Evolutionary conservation across 208 protist species (phyloP), one percentile per base, ranked within the genome.

Genomic region (Leishmania turanica): DNA sequence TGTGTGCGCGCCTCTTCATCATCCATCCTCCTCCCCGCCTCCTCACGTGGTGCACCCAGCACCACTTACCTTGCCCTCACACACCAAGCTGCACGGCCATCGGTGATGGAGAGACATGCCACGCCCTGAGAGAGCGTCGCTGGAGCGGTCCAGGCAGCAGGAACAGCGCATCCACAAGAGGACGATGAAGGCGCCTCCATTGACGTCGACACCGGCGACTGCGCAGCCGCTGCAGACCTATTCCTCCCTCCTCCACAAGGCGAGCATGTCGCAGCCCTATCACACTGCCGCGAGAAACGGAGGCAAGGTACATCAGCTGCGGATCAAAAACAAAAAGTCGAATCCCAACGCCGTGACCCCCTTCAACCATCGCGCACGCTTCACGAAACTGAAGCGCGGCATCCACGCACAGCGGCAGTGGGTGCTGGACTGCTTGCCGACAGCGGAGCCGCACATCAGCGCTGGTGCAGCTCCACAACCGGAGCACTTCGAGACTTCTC

Each of bases 291-390:
- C 9, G 1, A 45, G n/a, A 9, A 40, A 37, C 6, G 45, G 51
- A 17, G 51, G 15, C 7, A 37, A n/a, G 31, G 27, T 42, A 6
- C 3, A n/a, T 1, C 24, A 8, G 5, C 74, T 40, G 64, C 27
- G 71, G 53, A 72, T 40, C 9, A 83, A 85, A 24, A 73, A 69
- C 70, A 92, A 90, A 71, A 81, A 76, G 64, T n/a, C 62, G 1
- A 80, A 92, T 75, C 87, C 89, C 2, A 77, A 89, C 34, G 31
- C 77, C 4, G 24, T 3, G 24, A 64, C 70, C 6, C 78, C 83
- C 15, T 88, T 87, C 45, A 93, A 93, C 74, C 83, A 91, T 69
- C 79, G 87, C n/a, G 74, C 79, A 4, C 85, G 60, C 21, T 84
- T 86, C 51, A 89, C 89, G 13, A 84, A 76, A 27, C 73, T 93